A percentile compares a stretch with the other conserved stretches of the same genome.
Evolutionary conservation across 345 rosid species (phyloP).

Genomic region (Aethionema arabicum): DNA sequence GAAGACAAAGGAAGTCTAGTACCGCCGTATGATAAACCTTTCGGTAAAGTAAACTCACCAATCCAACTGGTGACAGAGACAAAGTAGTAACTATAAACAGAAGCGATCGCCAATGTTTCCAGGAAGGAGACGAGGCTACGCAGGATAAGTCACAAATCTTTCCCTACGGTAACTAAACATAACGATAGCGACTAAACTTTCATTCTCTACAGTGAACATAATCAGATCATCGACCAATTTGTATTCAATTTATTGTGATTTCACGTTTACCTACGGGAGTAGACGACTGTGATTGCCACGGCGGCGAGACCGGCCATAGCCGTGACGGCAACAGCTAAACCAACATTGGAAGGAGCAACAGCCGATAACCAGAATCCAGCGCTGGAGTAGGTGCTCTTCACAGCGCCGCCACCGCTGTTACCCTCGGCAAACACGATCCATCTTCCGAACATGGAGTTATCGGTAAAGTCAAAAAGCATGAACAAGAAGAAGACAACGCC

Average conservation of each 20-base stretch:
- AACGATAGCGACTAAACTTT: constrained; percentile 11
- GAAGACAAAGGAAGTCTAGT: constrained; percentile 13
- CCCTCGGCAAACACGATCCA: constrained; percentile 53
- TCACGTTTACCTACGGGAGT: constrained; percentile 54
- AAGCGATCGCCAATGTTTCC: constrained; percentile 69
- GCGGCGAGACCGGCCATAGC: constrained; percentile 81
- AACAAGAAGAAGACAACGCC: constrained; percentile 26
- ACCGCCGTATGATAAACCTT: neutral
- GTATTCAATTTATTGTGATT: neutral
- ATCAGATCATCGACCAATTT: constrained; percentile 22
- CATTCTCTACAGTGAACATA: constrained; percentile 19
- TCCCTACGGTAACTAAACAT: constrained; percentile 15
- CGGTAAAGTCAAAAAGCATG: constrained; percentile 42
- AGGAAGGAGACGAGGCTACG: constrained; percentile 41
- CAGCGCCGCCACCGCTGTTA: constrained; percentile 41
- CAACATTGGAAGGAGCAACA: constrained; percentile 50
- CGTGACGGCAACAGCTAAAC: constrained; percentile 61
- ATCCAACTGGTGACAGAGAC: constrained; percentile 53
- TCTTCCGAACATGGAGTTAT: constrained; percentile 33
- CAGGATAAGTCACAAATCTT: neutral
- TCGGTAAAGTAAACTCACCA: constrained; percentile 43
- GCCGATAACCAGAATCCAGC: constrained; percentile 49
- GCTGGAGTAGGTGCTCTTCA: constrained; percentile 42
- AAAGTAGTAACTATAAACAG: constrained; percentile 56
- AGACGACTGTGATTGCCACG: constrained; percentile 60